Evolutionary conservation across 2,329 filamentous ascomycete species (phyloP).

Genomic region (Diaporthe ampelina): DNA sequence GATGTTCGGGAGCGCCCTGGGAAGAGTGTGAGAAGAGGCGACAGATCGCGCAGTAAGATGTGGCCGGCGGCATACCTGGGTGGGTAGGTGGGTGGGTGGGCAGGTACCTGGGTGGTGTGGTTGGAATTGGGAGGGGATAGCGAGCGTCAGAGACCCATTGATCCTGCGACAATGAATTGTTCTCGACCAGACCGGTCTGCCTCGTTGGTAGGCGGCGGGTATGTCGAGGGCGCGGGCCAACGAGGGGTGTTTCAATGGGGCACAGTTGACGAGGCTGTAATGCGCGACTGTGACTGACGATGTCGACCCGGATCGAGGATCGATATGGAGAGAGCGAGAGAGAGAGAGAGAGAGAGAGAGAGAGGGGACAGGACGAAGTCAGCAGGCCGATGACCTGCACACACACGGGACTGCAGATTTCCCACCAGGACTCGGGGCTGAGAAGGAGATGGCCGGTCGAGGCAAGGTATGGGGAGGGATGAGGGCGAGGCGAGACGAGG

Average conservation of each 20-base stretch:
- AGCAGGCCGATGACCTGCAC: neutral
- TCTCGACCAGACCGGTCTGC: conserved; percentile 10
- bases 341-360: neutral
- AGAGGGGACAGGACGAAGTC: no score
- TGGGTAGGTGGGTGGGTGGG: no score
- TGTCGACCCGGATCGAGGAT: conserved; percentile 4
- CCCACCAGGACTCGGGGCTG: neutral
- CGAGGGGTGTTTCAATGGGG: no score
- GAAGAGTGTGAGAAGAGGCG: conserved; percentile 29
- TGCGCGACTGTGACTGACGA: neutral
- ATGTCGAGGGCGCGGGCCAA: neutral
- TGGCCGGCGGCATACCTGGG: conserved; percentile 54
- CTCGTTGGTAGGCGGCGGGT: neutral
- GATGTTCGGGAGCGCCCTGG: conserved; percentile 15
- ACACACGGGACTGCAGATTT: neutral
- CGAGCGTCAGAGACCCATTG: conserved; percentile 28
- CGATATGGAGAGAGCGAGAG: neutral
- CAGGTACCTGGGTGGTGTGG: no score
- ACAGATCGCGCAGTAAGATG: conserved; percentile 45
- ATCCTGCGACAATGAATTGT: conserved; percentile 40
- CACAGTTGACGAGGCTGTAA: neutral
- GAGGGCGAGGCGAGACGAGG: neutral
- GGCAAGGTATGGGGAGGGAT: neutral
- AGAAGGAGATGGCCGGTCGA: no score
- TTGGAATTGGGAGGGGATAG: neutral